Evolutionary conservation across 352 stramenopile genomes (phyloP).

Genomic region (Phytophthora hibernalis): DNA sequence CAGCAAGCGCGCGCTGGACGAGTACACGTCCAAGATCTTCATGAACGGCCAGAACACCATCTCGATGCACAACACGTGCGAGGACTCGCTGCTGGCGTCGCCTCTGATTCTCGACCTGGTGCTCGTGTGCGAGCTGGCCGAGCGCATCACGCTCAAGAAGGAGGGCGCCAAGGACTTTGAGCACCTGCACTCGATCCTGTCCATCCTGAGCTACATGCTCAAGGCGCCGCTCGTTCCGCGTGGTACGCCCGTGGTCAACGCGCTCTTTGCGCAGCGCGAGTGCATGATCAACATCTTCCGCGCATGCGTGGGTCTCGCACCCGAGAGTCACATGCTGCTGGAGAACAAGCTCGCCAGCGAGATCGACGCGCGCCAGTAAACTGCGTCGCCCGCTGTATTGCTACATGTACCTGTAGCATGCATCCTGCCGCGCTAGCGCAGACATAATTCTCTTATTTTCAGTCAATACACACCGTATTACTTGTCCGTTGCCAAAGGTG

Average conservation of each 20-base stretch:
- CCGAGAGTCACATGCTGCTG: constrained; percentile 99
- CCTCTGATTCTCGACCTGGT: constrained; percentile 99
- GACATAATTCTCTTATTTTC: constrained; percentile 20
- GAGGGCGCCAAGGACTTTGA: constrained; percentile 91
- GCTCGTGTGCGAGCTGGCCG: constrained; percentile 97
- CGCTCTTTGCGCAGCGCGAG: constrained; percentile 97
- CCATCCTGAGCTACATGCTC: constrained; percentile 98
- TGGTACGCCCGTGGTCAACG: constrained; percentile 98
- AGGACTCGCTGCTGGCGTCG: constrained; percentile 98
- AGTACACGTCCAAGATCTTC: constrained; percentile 99
- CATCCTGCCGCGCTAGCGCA: background rate
- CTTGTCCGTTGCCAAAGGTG: background rate
- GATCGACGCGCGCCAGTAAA: constrained; percentile 75
- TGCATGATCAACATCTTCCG: constrained; percentile 99
- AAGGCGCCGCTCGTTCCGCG: constrained; percentile 99
- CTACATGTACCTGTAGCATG: constrained; percentile 17
- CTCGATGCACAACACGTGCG: constrained; percentile 99
- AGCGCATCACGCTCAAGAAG: constrained; percentile 97
- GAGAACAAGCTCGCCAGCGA: constrained; percentile 94
- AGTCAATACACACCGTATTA: constrained; percentile 23
- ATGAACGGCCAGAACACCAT: constrained; percentile 99
- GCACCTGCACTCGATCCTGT: constrained; percentile 97
- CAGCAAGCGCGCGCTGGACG: constrained; percentile 99
- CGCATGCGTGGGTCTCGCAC: constrained; percentile 96
- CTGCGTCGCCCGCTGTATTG: constrained; percentile 1